Base-by-base conservation (phyloP, 441 rosid species). In the Bruguiera hainesii region DNA sequence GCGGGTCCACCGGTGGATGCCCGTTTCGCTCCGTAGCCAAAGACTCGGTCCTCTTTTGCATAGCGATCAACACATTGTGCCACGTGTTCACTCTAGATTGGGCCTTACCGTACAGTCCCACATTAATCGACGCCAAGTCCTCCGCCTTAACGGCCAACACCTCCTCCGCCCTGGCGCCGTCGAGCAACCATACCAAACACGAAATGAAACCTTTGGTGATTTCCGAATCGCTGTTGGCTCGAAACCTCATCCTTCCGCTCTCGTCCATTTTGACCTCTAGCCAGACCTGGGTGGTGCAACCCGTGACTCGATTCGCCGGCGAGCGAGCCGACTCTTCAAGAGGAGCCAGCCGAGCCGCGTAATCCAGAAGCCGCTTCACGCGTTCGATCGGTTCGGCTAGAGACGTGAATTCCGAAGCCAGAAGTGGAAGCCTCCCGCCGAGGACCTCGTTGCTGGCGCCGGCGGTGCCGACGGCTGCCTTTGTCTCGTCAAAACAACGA, bases 201-300 rank as follows among this genome's bases (percentile, higher is more conserved):
- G 88, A 86, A 60, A 87, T 78, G 53, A 87, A 93, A 15, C 97
- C 97, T 59, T 89, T 90, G 0, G 91, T 84, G 63, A 93, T 89
- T 85, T 93, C 97, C 1, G 97, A 93, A 16, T 93, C 97, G 73
- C 98, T 93, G 60, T 89, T 94, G 1, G 91, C 93, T 64, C 69
- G 78, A 58, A 90, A 87, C 64, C 93, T 83, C 80, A 86, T 82
- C 65, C 73, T 82, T 15, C 96, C 89, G 6, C 42, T 48, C 28
- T 72, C 83, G 60, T 87, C 94, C 65, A 85, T 73, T 51, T 63
- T 72, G 8, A 69, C 88, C 23, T 86, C 86, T 3, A 93, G 72
- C 97, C 98, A 90, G 26, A 93, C 98, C 86, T 87, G 96, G 30
- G 94, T 87, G 59, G 97, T 79, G 80, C 98, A 93, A 19, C 97